Evolutionary conservation across 371 early-diverging fungal species (phyloP).

Genomic region (Mucor ambiguus): DNA sequence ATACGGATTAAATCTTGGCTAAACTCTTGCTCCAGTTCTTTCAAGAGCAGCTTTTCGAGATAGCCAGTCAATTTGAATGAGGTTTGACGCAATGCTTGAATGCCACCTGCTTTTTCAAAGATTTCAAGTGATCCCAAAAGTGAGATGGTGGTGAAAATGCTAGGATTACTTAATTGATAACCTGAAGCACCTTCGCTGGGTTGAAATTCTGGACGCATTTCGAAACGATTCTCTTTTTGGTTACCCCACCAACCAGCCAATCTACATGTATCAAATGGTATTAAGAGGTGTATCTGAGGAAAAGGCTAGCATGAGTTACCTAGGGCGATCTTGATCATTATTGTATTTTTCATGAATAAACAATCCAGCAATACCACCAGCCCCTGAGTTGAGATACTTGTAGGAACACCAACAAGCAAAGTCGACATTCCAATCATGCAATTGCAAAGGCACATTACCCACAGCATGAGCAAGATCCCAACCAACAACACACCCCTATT

Average conservation of each 20-base stretch:
- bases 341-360: conserved; percentile 85
- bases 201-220: conserved; percentile 77
- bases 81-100: conserved; percentile 70
- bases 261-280: conserved; percentile 25
- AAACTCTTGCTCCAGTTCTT: conserved; percentile 34
- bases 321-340: conserved; percentile 48
- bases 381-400: conserved; percentile 96
- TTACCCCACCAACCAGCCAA: conserved; percentile 98
- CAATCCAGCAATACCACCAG: conserved; percentile 91
- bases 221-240: conserved; percentile 76
- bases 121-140: conserved; percentile 81
- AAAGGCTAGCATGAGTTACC: too few species aligned
- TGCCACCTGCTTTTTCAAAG: conserved; percentile 71
- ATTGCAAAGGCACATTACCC: conserved; percentile 86
- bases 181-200: conserved; percentile 84
- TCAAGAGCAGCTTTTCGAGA: conserved; percentile 65
- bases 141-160: conserved; percentile 70
- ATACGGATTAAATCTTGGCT: conserved; percentile 57
- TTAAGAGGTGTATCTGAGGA: too few species aligned
- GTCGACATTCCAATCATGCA: conserved; percentile 97
- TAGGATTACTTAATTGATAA: conserved; percentile 91
- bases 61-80: conserved; percentile 81
- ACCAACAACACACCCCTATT: conserved; percentile 87
- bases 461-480: conserved; percentile 97
- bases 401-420: conserved; percentile 99